Percentiles rank a stretch among this genome's conserved stretches.
These are phyloP conservation scores for Leccinum fallax DNA, from an alignment of 1,284 basidiomycete species.

Conservation along the genomic window DNA sequence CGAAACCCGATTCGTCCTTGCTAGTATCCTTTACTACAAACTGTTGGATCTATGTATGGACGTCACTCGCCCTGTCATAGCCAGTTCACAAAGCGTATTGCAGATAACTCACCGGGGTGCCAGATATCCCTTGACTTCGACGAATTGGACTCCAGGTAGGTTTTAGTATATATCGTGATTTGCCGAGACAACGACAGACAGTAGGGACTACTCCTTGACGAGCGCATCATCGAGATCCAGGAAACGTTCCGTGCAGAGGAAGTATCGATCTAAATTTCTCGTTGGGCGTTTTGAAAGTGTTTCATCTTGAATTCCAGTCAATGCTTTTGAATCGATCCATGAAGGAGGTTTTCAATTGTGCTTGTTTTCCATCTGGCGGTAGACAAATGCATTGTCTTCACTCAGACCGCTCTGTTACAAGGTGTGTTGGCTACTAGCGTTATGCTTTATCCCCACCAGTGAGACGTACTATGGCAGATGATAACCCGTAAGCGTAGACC, in stretches of 20 bases:
- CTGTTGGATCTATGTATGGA: slow-evolving; percentile 51
- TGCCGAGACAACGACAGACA: slow-evolving; percentile 71
- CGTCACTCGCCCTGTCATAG: not conserved
- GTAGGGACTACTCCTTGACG: slow-evolving; percentile 86
- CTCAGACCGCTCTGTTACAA: too few species aligned
- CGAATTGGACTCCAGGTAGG: slow-evolving; percentile 45
- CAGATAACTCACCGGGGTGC: slow-evolving; percentile 53
- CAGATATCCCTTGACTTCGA: slow-evolving; percentile 45
- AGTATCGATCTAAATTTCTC: too few species aligned
- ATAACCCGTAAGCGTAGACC: too few species aligned
- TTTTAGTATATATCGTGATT: slow-evolving; percentile 43
- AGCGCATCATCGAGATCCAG: slow-evolving; percentile 52
- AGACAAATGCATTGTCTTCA: too few species aligned
- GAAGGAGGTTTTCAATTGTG: too few species aligned
- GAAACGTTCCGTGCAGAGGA: slow-evolving; percentile 61
- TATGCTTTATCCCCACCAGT: too few species aligned
- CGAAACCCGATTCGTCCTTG: slow-evolving; percentile 65
- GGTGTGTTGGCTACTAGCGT: too few species aligned
- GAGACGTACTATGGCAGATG: too few species aligned
- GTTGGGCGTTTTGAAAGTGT: too few species aligned
- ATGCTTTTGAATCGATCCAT: too few species aligned
- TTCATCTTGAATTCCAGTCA: too few species aligned
- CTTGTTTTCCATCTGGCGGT: too few species aligned
- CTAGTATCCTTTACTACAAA: slow-evolving; percentile 59
- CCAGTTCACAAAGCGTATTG: not conserved